Evolutionary conservation across 2,329 filamentous ascomycete species (phyloP), one percentile per base, ranked within the genome.

Genomic region (Grosmannia clavigera): DNA sequence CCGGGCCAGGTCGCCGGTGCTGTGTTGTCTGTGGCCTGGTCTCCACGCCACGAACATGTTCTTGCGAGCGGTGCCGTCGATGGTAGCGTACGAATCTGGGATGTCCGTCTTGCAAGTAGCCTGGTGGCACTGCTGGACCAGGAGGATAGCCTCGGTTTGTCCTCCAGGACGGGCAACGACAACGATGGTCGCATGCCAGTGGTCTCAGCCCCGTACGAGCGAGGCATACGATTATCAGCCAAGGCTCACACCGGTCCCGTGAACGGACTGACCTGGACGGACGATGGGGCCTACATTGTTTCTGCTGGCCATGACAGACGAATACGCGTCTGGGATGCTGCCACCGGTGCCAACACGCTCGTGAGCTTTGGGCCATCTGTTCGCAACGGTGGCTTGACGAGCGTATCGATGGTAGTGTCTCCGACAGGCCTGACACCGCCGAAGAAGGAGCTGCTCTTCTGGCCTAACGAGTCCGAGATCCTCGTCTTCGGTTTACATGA

Each of bases 1-100:
- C 85, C 88, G 64, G 81, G 73, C 50, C 68, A 69, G 57, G 59
- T 67, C 10, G 77, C 82, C 46, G 84, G 84, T 0, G 83, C 85
- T 5, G 80, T 90, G 1, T 74, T 90, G 5, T 81, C 85, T 0
- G 78, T 88, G 0, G 80, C 84, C 4, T 97, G 94, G 94, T 92
- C 89, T 60, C 92, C 92, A 0, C 81, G 82, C 5, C 78, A 86
- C 55, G 88, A 92, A 55, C 82, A 96, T 68, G 77, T 95, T 4
- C 80, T 97, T 3, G 89, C 87, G 11, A 92, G 88, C 57, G 90
- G 89, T 0, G 88, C 90, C n/a, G 82, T 85, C 0, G 92, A 97
- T 69, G 92, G 92, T 25, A 86, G 84, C 11, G 84, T 92, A 2
- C 83, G 91, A 27, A 76, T 96, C 43, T 97, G 92, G 86, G 92